Percentiles rank a stretch among this genome's conserved stretches.
These are phyloP conservation scores for Russula foetens DNA, from an alignment of 768 basidiomycete species.

Conservation along the genomic window DNA sequence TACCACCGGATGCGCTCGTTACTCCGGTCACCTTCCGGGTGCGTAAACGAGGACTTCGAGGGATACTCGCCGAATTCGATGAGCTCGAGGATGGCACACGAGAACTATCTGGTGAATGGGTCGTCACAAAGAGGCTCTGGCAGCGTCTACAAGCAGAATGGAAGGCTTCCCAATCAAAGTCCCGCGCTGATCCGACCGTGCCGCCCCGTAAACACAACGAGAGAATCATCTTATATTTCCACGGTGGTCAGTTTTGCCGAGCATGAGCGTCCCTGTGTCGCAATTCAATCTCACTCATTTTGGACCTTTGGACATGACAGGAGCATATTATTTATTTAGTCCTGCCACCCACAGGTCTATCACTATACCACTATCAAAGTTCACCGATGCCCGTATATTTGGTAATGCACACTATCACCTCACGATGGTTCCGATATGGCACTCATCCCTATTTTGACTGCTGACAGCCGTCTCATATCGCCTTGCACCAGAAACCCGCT, in stretches of 20 bases:
- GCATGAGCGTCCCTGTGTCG: background rate
- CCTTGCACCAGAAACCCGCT: conserved; percentile 89
- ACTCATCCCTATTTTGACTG: background rate
- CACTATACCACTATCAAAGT: conserved; percentile 86
- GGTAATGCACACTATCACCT: conserved; percentile 33
- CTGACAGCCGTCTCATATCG: conserved; percentile 84
- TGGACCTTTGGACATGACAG: conserved; percentile 30
- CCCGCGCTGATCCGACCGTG: conserved; percentile 1
- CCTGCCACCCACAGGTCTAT: conserved; percentile 86
- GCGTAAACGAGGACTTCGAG: conserved; percentile 58
- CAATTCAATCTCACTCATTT: background rate
- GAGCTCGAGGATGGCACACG: conserved; percentile 64
- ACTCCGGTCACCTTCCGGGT: conserved; percentile 93
- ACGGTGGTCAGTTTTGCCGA: conserved; percentile 62
- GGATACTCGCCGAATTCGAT: conserved; percentile 73
- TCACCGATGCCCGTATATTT: conserved; percentile 84
- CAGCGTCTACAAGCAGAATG: conserved; percentile 76
- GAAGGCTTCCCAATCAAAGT: conserved; percentile 34
- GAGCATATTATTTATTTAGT: conserved; percentile 89
- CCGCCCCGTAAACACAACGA: conserved; percentile 41
- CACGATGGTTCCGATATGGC: background rate
- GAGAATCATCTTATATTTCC: conserved; percentile 85
- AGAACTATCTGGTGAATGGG: conserved; percentile 92
- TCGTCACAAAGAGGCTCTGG: conserved; percentile 92
- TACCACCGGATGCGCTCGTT: conserved; percentile 87